Base-by-base conservation (phyloP, 2,329 filamentous ascomycete species). In the Talaromyces rugulosus region DNA sequence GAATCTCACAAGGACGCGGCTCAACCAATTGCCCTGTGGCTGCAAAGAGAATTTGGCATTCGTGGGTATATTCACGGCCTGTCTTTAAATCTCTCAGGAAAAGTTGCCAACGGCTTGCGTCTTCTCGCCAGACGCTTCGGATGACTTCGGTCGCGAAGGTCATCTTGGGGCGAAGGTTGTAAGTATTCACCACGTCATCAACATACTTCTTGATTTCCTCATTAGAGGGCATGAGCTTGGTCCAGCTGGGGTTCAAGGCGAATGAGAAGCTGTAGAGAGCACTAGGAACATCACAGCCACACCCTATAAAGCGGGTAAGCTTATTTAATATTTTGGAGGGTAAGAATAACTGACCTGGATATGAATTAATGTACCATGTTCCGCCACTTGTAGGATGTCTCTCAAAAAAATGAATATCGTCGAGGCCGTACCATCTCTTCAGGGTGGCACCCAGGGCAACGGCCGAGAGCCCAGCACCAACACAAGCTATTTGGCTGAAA, bases 331-430 rank as follows among this genome's bases (percentile, higher is more conserved):
- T 12, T 18, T 55, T 40, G 11, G 31, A 56, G 23, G 4, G 27
- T 12, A n/a, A 30, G 12, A 42, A 7, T 4, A 31, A 54, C 55
- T 31, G 3, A 70, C 70, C 82, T 36, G 83, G 86, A 71, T 89
- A 89, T 30, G 79, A 75, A 69, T 87, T 89, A 58, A 81, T 80
- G 69, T 80, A 80, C 87, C 87, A 89, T 2, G 86, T 88, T 11
- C 86, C 87, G 23, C 86, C 86, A 23, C 85, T 75, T 2, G 78
- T 78, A 7, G 76, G 68, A 64, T 85, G 76, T 28, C 82, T 76
- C 44, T 89, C 87, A 63, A 88, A 88, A 69, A 89, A 80, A 11
- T 75, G 75, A 64, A 88, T 80, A 63, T 87, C 83, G 54, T 82
- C 80, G 51, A 86, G 82, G 28, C 77, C 78, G 55, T 87, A 81